phyloP scores from a whole-genome alignment of 305 asterid species.

The Fraxinus ornus region DNA sequence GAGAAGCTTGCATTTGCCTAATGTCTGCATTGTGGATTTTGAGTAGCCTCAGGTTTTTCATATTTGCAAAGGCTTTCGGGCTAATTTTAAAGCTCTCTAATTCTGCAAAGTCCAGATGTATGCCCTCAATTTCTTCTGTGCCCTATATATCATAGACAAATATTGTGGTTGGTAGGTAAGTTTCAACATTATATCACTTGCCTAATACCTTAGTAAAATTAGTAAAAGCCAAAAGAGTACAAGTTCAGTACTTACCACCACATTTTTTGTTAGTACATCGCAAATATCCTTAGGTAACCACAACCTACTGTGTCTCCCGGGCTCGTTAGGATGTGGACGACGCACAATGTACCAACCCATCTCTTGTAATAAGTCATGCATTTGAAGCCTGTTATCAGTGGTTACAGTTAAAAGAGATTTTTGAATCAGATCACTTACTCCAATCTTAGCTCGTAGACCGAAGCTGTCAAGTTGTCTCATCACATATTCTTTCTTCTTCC shows the following conservation, averaged over 20 bases:
- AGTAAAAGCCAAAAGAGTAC: neutral
- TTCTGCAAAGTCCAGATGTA: conserved; percentile 5
- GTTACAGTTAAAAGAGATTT: conserved; percentile 15
- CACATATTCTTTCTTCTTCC: conserved; percentile 19
- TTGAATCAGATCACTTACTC: conserved; percentile 15
- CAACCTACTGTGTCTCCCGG: conserved; percentile 8
- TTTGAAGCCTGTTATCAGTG: conserved; percentile 12
- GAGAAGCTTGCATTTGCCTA: neutral
- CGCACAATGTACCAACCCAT: conserved; percentile 20
- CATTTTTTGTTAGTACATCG: neutral
- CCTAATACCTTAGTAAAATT: neutral
- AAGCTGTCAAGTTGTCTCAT: neutral
- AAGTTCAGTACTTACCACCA: neutral
- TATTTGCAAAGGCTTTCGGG: conserved; percentile 11
- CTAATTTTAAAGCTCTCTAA: conserved; percentile 8
- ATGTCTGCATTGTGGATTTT: conserved; percentile 16
- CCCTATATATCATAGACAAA: neutral
- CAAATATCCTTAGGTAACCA: neutral
- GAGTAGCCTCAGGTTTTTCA: conserved; percentile 22
- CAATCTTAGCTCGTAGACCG: conserved; percentile 15
- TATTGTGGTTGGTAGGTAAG: neutral
- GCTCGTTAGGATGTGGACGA: neutral
- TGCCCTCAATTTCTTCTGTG: conserved; percentile 16
- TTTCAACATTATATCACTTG: neutral
- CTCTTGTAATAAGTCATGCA: conserved; percentile 24